Conservation (phyloP, 129 eudicot species). For the Pulicaria dysenterica region DNA sequence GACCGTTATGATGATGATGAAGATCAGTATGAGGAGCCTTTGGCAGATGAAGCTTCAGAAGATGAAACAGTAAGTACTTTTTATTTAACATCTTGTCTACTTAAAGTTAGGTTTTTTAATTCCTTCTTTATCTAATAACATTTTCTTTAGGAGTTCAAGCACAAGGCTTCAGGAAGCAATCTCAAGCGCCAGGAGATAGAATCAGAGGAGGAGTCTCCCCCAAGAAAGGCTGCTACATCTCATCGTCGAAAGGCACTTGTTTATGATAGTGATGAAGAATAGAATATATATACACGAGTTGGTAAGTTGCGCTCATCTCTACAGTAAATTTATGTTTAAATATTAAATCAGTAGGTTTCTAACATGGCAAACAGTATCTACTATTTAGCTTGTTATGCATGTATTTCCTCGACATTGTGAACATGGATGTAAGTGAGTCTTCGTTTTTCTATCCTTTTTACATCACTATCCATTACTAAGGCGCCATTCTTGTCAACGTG, state of each 20-base stretch:
- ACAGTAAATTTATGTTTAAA: no score
- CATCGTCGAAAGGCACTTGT: slow-evolving; percentile 90
- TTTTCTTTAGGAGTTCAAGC: slow-evolving; percentile 67
- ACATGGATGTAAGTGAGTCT: no score
- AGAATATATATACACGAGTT: slow-evolving; percentile 22
- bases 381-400: neutral
- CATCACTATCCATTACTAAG: no score
- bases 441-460: no score
- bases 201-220: slow-evolving; percentile 86
- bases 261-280: slow-evolving; percentile 91
- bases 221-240: slow-evolving; percentile 59
- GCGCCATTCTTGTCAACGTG: no score
- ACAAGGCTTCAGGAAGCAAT: slow-evolving; percentile 57
- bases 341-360: no score
- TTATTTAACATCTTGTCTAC: neutral
- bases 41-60: slow-evolving; percentile 75
- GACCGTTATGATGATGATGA: slow-evolving; percentile 67
- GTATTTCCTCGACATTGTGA: neutral
- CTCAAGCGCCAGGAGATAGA: slow-evolving; percentile 79
- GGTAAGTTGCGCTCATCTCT: slow-evolving; percentile 20
- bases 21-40: slow-evolving; percentile 66
- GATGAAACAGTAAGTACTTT: slow-evolving; percentile 64
- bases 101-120: neutral
- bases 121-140: slow-evolving; percentile 2
- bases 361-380: neutral